Evolutionary conservation across 2,329 filamentous ascomycete genomes (phyloP).

Genomic region (Verticillium longisporum): DNA sequence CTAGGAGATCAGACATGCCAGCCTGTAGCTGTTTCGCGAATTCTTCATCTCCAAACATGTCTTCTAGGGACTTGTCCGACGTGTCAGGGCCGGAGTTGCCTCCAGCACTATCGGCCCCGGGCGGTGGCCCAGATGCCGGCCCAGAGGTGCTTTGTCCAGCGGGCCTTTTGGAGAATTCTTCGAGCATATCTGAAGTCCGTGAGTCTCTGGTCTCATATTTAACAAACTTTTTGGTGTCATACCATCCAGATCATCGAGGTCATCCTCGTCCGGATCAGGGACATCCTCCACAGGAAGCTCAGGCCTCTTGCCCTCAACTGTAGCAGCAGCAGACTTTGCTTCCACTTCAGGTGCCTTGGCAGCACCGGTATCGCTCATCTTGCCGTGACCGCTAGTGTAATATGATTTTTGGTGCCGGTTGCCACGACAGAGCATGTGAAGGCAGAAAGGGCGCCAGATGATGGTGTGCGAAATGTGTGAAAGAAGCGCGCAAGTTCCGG

Average conservation of each 20-base stretch:
- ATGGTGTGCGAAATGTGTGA: no score
- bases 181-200: conserved; percentile 67
- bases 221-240: conserved; percentile 13
- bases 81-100: conserved; percentile 12
- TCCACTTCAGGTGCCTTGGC: conserved; percentile 11
- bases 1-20: conserved; percentile 80
- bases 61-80: conserved; percentile 20
- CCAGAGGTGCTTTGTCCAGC: conserved; percentile 9
- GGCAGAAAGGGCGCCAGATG: not conserved
- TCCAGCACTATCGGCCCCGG: conserved; percentile 11
- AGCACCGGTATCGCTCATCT: conserved; percentile 4
- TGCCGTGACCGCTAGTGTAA: not conserved
- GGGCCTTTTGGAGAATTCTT: conserved; percentile 63
- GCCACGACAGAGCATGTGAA: not conserved
- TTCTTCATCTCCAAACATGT: conserved; percentile 60
- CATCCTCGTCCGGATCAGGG: conserved; percentile 88
- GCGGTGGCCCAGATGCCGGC: conserved; percentile 15
- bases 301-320: conserved; percentile 15
- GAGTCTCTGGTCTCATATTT: not conserved
- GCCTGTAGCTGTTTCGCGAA: conserved; percentile 83
- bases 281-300: conserved; percentile 43
- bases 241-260: conserved; percentile 89
- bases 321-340: conserved; percentile 8
- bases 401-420: not conserved
- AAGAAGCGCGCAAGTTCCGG: not conserved